phyloP scores from a whole-genome alignment of 441 rosid genomes.

The Viola pubescens region DNA sequence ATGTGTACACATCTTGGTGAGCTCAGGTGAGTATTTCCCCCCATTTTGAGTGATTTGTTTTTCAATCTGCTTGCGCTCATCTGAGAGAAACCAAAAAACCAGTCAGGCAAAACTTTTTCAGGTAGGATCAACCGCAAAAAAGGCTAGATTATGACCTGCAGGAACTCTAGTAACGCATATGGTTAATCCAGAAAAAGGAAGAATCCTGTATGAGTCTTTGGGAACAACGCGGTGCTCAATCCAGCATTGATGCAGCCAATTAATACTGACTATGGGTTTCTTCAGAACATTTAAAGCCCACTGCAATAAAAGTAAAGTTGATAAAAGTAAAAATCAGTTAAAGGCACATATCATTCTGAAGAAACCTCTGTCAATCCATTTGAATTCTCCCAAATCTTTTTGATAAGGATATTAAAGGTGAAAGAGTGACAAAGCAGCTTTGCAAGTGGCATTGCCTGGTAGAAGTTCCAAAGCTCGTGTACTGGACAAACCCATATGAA shows the following conservation, averaged over 20 bases:
- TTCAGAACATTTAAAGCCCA: constrained; percentile 80
- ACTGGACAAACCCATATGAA: not conserved
- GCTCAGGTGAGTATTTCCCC: constrained; percentile 84
- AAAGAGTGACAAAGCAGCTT: not conserved
- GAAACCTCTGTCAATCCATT: no score
- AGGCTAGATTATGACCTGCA: constrained; percentile 48
- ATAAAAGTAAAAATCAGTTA: constrained; percentile 12
- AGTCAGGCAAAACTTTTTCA: constrained; percentile 13
- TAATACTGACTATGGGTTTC: constrained; percentile 77
- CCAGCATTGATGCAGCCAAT: constrained; percentile 90
- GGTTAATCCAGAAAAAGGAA: constrained; percentile 80
- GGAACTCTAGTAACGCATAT: constrained; percentile 72
- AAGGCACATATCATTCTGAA: no score
- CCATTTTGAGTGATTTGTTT: constrained; percentile 59
- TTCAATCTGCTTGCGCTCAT: constrained; percentile 73
- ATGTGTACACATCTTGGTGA: constrained; percentile 87
- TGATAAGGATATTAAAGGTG: not conserved
- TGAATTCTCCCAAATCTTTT: not conserved
- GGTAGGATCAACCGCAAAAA: constrained; percentile 14
- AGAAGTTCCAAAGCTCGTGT: not conserved
- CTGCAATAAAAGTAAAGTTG: constrained; percentile 36
- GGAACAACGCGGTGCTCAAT: constrained; percentile 96
- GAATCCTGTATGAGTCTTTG: constrained; percentile 77
- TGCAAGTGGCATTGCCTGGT: not conserved
- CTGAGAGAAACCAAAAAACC: constrained; percentile 38